phyloP scores from a whole-genome alignment of 495 filamentous ascomycete genomes.

The Xylaria curta region DNA sequence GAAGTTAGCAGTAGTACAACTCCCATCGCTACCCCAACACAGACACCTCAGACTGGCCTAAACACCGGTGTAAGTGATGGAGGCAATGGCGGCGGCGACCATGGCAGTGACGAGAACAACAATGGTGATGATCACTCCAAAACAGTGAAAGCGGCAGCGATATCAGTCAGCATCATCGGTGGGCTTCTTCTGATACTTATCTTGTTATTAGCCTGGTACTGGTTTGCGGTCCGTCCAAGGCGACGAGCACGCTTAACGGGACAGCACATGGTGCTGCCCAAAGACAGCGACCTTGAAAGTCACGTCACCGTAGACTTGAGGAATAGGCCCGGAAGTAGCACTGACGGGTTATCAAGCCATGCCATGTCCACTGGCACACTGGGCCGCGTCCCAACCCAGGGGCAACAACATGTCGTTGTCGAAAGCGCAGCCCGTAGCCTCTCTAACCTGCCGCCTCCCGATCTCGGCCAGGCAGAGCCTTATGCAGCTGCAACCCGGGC shows the following conservation, averaged over 20 bases:
- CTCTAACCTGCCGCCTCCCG: not conserved
- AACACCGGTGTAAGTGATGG: not conserved
- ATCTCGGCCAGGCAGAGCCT: not conserved
- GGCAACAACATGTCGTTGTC: not conserved
- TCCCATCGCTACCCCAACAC: not conserved
- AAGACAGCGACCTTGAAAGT: slow-evolving; percentile 32
- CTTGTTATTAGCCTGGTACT: slow-evolving; percentile 30
- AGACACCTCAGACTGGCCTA: no score
- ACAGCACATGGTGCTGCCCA: not conserved
- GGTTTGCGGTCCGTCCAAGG: slow-evolving; percentile 32
- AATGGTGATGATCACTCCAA: not conserved
- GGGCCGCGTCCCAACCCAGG: not conserved
- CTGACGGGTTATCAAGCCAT: not conserved
- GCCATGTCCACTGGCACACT: not conserved
- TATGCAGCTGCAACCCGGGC: not conserved
- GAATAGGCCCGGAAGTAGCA: not conserved
- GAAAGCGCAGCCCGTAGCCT: not conserved
- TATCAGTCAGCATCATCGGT: slow-evolving; percentile 31
- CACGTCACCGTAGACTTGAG: slow-evolving; percentile 14
- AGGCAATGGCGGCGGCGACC: not conserved
- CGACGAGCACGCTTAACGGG: slow-evolving; percentile 17
- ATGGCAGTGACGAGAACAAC: not conserved
- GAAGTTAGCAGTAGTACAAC: not conserved
- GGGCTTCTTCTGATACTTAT: slow-evolving; percentile 22
- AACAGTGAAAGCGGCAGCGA: not conserved